These are phyloP conservation scores for Globisporangium spiculum DNA, from an alignment of 352 stramenopile species.

Conservation along the genomic window DNA sequence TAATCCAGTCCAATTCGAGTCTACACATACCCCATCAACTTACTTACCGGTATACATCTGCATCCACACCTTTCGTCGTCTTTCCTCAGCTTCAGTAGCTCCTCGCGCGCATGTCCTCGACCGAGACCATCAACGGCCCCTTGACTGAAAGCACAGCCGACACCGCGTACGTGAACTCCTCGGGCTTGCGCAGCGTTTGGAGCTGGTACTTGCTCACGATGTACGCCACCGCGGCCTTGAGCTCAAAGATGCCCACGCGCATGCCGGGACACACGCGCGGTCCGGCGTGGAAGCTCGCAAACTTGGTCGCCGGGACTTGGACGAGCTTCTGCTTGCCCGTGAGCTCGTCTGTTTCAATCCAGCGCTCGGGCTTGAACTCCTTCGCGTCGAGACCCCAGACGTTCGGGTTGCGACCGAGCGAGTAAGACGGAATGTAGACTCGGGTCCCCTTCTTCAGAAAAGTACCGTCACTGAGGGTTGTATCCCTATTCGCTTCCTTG, in stretches of 20 bases:
- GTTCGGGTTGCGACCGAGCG: constrained; percentile 34
- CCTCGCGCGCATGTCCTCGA: constrained; percentile 3
- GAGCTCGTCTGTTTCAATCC: constrained; percentile 37
- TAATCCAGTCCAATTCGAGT: too few species aligned
- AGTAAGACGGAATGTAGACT: constrained; percentile 57
- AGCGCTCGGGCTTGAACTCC: constrained; percentile 56
- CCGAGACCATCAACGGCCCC: background rate
- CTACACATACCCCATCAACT: too few species aligned
- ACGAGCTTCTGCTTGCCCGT: constrained; percentile 22
- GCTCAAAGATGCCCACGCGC: constrained; percentile 48
- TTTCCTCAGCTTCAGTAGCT: constrained; percentile 3
- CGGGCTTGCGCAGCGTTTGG: constrained; percentile 31
- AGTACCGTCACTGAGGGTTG: constrained; percentile 53
- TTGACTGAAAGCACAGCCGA: constrained; percentile 31
- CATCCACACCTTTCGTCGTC: too few species aligned
- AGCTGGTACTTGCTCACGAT: constrained; percentile 42
- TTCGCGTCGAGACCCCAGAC: constrained; percentile 51
- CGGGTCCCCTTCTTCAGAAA: constrained; percentile 44
- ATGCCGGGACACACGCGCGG: constrained; percentile 43
- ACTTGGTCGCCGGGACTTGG: constrained; percentile 19
- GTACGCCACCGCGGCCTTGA: constrained; percentile 34
- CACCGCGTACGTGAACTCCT: constrained; percentile 42
- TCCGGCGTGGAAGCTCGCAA: constrained; percentile 40
- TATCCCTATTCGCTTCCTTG: constrained; percentile 56
- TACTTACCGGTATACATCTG: too few species aligned